phyloP scores from a whole-genome alignment of 352 stramenopile genomes.

The Globisporangium takayamanum region DNA sequence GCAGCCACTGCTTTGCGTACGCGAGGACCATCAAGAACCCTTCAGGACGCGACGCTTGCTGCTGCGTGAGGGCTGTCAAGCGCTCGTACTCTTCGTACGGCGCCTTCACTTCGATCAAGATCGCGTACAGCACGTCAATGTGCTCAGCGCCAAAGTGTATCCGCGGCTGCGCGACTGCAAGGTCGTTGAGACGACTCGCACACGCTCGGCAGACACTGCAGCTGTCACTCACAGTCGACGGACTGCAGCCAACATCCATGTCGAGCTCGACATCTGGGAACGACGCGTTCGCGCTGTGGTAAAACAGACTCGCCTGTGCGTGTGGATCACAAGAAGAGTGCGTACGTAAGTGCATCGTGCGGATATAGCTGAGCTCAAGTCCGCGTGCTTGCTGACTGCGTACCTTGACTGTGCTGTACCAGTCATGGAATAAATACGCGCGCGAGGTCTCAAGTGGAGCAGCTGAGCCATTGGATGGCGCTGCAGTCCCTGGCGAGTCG shows the following conservation, averaged over 20 bases:
- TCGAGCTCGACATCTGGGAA: constrained; percentile 82
- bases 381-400: background rate
- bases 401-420: constrained; percentile 75
- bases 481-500: constrained; percentile 10
- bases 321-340: too few relatives aligned
- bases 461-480: background rate
- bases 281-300: constrained; percentile 65
- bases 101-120: constrained; percentile 82
- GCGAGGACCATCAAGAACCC: constrained; percentile 80
- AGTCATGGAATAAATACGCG: constrained; percentile 85
- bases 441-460: constrained; percentile 15
- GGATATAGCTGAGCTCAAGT: too few relatives aligned
- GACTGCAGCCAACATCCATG: constrained; percentile 44
- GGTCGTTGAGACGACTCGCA: constrained; percentile 10
- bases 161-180: constrained; percentile 25
- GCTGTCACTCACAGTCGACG: constrained; percentile 17
- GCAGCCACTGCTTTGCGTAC: constrained; percentile 82
- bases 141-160: constrained; percentile 74
- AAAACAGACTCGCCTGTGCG: constrained; percentile 52
- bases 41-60: constrained; percentile 68
- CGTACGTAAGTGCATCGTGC: too few relatives aligned
- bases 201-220: constrained; percentile 35
- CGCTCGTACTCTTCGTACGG: constrained; percentile 84
- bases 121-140: constrained; percentile 81
- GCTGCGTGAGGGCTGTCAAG: constrained; percentile 56